Evolutionary conservation across 192 early-diverging fungal genomes (phyloP), one percentile per base, ranked within the genome.

Genomic region (Linnemannia zychae): DNA sequence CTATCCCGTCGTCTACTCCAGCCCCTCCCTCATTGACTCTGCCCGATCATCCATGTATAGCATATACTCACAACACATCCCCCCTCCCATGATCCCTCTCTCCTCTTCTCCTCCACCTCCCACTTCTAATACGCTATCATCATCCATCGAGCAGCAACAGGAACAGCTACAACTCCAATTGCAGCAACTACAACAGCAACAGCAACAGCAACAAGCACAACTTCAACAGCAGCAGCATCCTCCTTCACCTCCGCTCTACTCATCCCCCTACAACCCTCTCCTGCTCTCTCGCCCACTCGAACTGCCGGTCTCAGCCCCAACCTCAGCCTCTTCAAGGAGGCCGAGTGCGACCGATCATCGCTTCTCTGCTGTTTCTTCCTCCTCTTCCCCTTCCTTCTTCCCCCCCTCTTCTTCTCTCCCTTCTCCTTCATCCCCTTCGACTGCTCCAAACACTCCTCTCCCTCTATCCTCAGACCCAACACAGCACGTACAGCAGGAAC

Each of bases 1-100:
- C 9, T 84, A 84, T 31, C 81, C 81, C 15, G 28, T 84, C 33
- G 81, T 84, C 49, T 71, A 76, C 24, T 76, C 80, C 31, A 70
- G 74, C 18, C 80, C 80, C 0, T 76, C 80, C 1, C 80, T 75
- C 36, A 76, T 82, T 24, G 80, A 82, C 57, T 71, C 74, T 24
- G 74, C 68, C 7, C 74, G 74, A 9, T 66, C 72, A 9, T 73
- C 67, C 18, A 24, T 28, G 38, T 13, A 28, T 37, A 57, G 36
- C 67, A 66, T 38, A 22, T 71, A 46, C 38, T 46, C 40, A 7
- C 69, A 46, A 28, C 37, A 38, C 16, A 68, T 24, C 33, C 76
- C 38, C 71, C 17, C 70, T 79, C 31, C 69, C 34, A 28, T 53
- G 37, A 22, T 46, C 70, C 77, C 53, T 38, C 36, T 48, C 40